Evolutionary conservation across 352 stramenopile genomes (phyloP).

Genomic region (Bremia lactucae): DNA sequence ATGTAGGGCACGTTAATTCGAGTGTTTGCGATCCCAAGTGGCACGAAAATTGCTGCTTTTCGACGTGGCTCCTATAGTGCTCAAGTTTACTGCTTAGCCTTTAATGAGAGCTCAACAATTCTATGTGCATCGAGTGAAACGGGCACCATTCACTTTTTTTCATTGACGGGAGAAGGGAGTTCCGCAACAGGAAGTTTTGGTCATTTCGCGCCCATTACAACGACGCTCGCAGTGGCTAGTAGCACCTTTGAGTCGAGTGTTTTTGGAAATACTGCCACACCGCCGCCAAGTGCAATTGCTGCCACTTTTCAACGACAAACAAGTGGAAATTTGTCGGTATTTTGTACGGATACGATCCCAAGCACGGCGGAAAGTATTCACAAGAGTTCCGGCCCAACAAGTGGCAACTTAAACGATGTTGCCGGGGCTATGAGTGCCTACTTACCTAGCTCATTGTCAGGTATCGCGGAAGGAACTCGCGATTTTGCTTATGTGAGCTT

Average conservation of each 20-base stretch:
- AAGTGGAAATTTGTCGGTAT: too few relatives aligned
- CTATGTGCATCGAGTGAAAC: conserved; percentile 94
- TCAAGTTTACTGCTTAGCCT: conserved; percentile 93
- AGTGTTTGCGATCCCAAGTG: conserved; percentile 92
- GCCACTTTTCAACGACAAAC: too few relatives aligned
- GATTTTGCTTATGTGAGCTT: conserved; percentile 73
- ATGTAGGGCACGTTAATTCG: conserved; percentile 92
- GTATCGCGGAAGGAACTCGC: conserved; percentile 76
- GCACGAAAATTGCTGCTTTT: conserved; percentile 88
- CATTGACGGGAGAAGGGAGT: conserved; percentile 58
- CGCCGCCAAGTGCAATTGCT: conserved; percentile 2
- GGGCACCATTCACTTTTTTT: conserved; percentile 95
- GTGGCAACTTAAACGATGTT: conserved; percentile 54
- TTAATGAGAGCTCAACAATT: conserved; percentile 90
- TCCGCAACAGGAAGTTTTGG: conserved; percentile 71
- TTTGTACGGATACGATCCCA: conserved; percentile 1
- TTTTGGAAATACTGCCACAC: conserved; percentile 22
- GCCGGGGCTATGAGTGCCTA: conserved; percentile 60
- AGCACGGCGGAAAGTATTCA: conserved; percentile 13
- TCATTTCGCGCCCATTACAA: conserved; percentile 63
- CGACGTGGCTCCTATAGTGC: conserved; percentile 92
- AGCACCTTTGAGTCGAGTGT: conserved; percentile 44
- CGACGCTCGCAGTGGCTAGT: conserved; percentile 59
- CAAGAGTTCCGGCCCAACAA: conserved; percentile 29
- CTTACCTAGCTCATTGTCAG: conserved; percentile 61